phyloP scores from a whole-genome alignment of 768 basidiomycete species.

The Panaeolus cyanescens region DNA sequence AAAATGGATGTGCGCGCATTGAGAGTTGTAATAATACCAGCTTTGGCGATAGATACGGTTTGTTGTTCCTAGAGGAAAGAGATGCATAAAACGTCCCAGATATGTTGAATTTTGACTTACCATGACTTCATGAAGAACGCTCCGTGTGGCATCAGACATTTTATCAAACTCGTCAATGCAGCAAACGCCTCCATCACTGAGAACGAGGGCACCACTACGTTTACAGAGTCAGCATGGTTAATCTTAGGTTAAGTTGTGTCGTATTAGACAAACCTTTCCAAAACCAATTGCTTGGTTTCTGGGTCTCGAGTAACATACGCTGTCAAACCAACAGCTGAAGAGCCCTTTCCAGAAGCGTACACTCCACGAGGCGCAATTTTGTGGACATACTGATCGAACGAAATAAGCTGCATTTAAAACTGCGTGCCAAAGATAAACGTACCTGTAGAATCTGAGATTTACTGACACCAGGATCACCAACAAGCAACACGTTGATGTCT shows the following conservation, averaged over 20 bases:
- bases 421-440: conserved; percentile 16
- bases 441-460: conserved; percentile 96
- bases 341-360: conserved; percentile 97
- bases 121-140: conserved; percentile 99
- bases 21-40: conserved; percentile 97
- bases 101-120: conserved; percentile 34
- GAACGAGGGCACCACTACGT: conserved; percentile 86
- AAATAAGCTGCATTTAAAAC: neutral
- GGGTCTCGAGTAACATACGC: conserved; percentile 98
- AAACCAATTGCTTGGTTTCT: conserved; percentile 95
- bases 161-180: conserved; percentile 99
- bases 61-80: conserved; percentile 84
- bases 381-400: conserved; percentile 81
- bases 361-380: conserved; percentile 98
- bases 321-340: conserved; percentile 97
- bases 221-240: too few relatives aligned
- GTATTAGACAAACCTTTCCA: conserved; percentile 72
- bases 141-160: conserved; percentile 97
- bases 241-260: neutral
- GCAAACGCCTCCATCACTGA: conserved; percentile 96
- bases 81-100: neutral
- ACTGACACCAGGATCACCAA: conserved; percentile 96
- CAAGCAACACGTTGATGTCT: conserved; percentile 96
- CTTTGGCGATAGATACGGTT: conserved; percentile 98
- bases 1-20: conserved; percentile 98